Base-by-base conservation (phyloP, 768 basidiomycete genomes). In the Boletus sp. region DNA sequence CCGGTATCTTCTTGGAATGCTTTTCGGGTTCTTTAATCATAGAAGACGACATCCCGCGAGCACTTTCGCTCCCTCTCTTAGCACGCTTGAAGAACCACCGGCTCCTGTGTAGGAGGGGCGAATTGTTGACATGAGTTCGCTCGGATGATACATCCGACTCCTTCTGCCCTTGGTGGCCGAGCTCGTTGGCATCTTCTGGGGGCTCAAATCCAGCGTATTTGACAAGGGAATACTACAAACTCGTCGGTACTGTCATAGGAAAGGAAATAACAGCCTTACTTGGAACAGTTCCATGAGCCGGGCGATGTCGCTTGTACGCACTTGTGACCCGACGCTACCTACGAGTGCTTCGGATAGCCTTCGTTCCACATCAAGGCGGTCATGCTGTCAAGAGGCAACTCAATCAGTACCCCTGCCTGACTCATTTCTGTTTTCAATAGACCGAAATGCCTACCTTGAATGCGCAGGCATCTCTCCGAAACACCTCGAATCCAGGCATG, bases 211-310 rank as follows among this genome's bases (percentile, higher is more conserved):
- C 83, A 75, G 87, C 84, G 59, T 90, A 91, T 61, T 82, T 85
- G 32, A 90, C 67, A 12, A 91, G 80, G 1, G 87, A 84, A 64
- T 80, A 86, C 86, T 89, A 55, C 14, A 52, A 4, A 33, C 5
- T 41, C 12, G 44, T 62, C 10, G 52, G 37, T 37, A 28, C 8
- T 24, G 17, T 8, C 30, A 48, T 11, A 20, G 4, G 35, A n/a
- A 35, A 47, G 37, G 46, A n/a, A 17, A 35, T 20, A 32, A 53
- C 10, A 7, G 14, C 50, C 71, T 54, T 57, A 82, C 88, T 74
- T 92, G 91, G 65, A 92, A 91, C 3, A 92, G 72, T 63, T 92
- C 92, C 89, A 94, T 90, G 15, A 93, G 75, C 18, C 90, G 79
- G 7, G 91, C 89, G 40, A 93, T 76, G 63, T 94, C 92, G 62